Conservation (phyloP, 495 filamentous ascomycete species). For the Penicillium maclennaniae region DNA sequence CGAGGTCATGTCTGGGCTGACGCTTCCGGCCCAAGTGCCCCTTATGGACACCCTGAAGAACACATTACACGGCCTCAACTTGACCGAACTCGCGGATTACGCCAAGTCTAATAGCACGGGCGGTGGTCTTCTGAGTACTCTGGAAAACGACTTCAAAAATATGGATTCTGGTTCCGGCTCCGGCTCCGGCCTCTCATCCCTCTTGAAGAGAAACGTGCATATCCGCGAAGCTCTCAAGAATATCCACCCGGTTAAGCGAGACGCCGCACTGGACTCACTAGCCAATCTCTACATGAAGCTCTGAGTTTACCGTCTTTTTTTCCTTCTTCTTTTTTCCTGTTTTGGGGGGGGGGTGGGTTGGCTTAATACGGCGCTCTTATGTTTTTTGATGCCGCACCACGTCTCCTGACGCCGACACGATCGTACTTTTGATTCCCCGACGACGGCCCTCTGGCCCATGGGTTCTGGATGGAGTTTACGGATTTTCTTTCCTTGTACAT, state of each 20-base stretch:
- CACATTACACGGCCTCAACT: constrained; percentile 23
- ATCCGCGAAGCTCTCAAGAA: constrained; percentile 12
- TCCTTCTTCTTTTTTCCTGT: too few species aligned
- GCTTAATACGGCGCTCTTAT: background rate
- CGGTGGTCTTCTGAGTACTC: background rate
- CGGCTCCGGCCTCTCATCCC: background rate
- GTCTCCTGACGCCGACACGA: constrained; percentile 20
- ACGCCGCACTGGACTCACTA: constrained; percentile 13
- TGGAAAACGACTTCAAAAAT: background rate
- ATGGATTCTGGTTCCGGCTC: background rate
- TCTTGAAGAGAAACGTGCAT: constrained; percentile 15
- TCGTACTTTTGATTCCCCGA: constrained; percentile 16
- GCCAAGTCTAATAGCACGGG: constrained; percentile 2
- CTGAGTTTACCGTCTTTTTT: too few species aligned
- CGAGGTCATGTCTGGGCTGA: constrained; percentile 32
- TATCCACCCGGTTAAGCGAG: constrained; percentile 17
- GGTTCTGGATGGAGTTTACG: constrained; percentile 14
- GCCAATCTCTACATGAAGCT: constrained; percentile 2
- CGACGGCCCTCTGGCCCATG: background rate
- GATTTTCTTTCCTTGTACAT: constrained; percentile 3
- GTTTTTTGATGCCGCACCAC: background rate
- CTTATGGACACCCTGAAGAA: constrained; percentile 31
- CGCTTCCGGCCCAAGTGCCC: constrained; percentile 31
- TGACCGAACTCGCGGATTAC: constrained; percentile 1
- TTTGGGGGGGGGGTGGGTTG: too few species aligned